Evolutionary conservation across 2,329 filamentous ascomycete genomes (phyloP).

Genomic region (Exserohilum turcica): DNA sequence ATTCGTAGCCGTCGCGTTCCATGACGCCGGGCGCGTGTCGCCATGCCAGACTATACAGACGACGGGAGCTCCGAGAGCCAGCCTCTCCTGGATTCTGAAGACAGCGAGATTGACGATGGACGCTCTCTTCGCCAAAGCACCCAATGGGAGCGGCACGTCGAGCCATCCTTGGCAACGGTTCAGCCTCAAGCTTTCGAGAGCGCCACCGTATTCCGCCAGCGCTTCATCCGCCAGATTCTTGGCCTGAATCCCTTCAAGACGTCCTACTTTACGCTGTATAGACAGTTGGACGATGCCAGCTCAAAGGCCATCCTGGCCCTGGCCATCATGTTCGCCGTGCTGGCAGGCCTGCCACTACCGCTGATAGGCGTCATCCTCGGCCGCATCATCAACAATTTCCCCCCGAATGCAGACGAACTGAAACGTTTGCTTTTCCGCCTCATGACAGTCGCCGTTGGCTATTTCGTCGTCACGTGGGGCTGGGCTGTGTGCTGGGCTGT

Average conservation of each 20-base stretch:
- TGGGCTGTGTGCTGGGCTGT: constrained; percentile 59
- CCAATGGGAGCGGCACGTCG: constrained; percentile 42
- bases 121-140: constrained; percentile 27
- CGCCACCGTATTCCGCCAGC: constrained; percentile 37
- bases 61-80: constrained; percentile 25
- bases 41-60: constrained; percentile 13
- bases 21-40: constrained; percentile 9
- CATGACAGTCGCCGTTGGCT: constrained; percentile 53
- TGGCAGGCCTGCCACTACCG: constrained; percentile 64
- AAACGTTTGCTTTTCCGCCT: constrained; percentile 50
- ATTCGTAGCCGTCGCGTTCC: neutral
- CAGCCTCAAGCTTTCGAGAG: constrained; percentile 42
- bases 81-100: constrained; percentile 29
- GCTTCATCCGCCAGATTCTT: constrained; percentile 47
- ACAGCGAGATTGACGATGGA: constrained; percentile 19
- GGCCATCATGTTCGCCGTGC: constrained; percentile 53
- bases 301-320: constrained; percentile 45
- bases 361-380: constrained; percentile 64
- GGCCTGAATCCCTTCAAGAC: constrained; percentile 53
- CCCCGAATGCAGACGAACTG: constrained; percentile 53
- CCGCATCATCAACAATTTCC: constrained; percentile 57
- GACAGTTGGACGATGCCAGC: constrained; percentile 49
- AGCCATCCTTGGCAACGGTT: constrained; percentile 44
- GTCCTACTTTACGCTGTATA: constrained; percentile 57
- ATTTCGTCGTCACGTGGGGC: constrained; percentile 57